Conservation (phyloP, 129 eudicot genomes). For the Scalesia atractyloides region DNA sequence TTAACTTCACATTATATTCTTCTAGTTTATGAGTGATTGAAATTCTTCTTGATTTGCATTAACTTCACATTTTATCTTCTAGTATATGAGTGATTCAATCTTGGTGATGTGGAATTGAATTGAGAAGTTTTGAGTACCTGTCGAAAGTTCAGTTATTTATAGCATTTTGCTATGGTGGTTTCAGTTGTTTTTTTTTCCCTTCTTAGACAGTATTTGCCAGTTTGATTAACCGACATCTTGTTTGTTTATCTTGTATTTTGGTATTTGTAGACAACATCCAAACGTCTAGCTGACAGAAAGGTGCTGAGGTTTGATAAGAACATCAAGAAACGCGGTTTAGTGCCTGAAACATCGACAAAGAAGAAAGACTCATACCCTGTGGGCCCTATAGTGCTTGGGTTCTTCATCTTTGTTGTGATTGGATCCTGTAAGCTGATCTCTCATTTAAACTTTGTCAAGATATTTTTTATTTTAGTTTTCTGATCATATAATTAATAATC, state of each 20-base stretch:
- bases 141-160: neutral
- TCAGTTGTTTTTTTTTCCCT: neutral
- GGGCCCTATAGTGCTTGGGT: conserved; percentile 64
- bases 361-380: conserved; percentile 65
- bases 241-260: neutral
- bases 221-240: neutral
- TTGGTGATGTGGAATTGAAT: neutral
- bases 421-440: conserved; percentile 64
- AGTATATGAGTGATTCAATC: neutral
- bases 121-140: neutral
- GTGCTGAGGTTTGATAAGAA: conserved; percentile 63
- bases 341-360: conserved; percentile 57
- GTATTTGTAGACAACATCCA: conserved; percentile 44
- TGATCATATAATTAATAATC: conserved; percentile 13
- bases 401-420: conserved; percentile 66
- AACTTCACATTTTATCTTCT: neutral
- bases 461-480: neutral
- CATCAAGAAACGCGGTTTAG: conserved; percentile 63
- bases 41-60: neutral
- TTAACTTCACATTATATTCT: too few species aligned
- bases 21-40: neutral
- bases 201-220: neutral
- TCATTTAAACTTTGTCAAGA: neutral
- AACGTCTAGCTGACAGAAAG: conserved; percentile 56
- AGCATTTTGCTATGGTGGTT: neutral